These are phyloP conservation scores for Ormosia semicastrata DNA, from an alignment of 306 rosid genomes.

Conservation along the genomic window DNA sequence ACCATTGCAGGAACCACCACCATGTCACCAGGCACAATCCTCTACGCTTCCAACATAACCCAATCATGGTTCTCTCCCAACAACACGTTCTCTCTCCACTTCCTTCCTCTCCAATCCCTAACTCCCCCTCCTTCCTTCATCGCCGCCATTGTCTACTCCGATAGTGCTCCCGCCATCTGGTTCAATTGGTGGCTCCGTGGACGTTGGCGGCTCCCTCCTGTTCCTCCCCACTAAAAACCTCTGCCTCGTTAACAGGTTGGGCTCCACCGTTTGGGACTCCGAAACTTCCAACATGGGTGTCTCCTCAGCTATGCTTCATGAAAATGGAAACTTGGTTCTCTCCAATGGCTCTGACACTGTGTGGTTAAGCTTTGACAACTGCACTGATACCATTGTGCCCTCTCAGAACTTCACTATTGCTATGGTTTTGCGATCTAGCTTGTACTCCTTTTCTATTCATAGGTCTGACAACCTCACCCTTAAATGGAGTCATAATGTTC, in stretches of 20 bases:
- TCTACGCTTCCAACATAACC: constrained; percentile 42
- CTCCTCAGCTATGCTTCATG: constrained; percentile 53
- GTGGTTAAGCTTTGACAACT: constrained; percentile 75
- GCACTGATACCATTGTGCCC: constrained; percentile 60
- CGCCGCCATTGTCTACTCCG: constrained; percentile 52
- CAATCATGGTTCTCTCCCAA: constrained; percentile 56
- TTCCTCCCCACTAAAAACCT: constrained; percentile 58
- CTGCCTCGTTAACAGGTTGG: constrained; percentile 57
- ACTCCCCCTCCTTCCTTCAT: constrained; percentile 48
- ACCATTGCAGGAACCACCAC: constrained; percentile 9
- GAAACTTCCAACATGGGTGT: constrained; percentile 55
- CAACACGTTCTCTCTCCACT: constrained; percentile 48
- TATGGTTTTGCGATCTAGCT: constrained; percentile 57
- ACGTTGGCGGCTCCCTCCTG: constrained; percentile 46
- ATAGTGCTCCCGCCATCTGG: constrained; percentile 59
- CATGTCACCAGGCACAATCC: constrained; percentile 51
- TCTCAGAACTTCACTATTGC: constrained; percentile 47
- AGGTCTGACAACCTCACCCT: constrained; percentile 56
- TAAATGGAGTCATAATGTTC: constrained; percentile 42
- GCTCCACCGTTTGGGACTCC: constrained; percentile 58
- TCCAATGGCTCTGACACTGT: constrained; percentile 38
- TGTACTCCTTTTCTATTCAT: constrained; percentile 46
- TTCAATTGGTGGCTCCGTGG: constrained; percentile 41
- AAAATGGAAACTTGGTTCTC: constrained; percentile 57
- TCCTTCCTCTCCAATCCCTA: constrained; percentile 43